Evolutionary conservation across 139 green algal genomes (phyloP).

Genomic region (Choricystis sp.): DNA sequence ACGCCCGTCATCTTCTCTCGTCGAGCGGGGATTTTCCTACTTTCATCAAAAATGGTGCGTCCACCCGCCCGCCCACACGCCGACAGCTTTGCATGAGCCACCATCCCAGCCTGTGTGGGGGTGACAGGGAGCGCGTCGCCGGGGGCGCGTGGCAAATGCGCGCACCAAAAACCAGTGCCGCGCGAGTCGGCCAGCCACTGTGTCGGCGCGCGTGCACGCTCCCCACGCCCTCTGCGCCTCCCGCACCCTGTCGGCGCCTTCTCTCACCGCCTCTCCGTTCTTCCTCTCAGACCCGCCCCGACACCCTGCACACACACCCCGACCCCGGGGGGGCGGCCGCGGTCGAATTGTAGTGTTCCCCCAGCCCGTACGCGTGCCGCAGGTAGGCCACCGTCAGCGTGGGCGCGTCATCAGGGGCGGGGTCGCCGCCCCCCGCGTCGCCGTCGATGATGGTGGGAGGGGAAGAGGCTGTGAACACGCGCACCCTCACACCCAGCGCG

Average conservation of each 20-base stretch:
- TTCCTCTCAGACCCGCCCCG: background rate
- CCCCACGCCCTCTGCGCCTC: background rate
- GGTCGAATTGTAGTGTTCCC: constrained; percentile 84
- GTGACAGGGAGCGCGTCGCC: no score
- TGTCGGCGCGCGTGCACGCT: background rate
- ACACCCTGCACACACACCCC: background rate
- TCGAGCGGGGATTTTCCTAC: no score
- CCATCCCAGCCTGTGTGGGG: no score
- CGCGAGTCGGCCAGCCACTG: no score
- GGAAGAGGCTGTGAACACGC: constrained; percentile 14
- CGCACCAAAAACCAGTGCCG: no score
- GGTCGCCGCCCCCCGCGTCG: constrained; percentile 44
- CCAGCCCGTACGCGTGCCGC: constrained; percentile 76
- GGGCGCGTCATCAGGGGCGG: constrained; percentile 39
- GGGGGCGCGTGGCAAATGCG: no score
- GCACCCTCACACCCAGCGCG: background rate
- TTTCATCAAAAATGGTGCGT: no score
- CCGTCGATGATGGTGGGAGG: constrained; percentile 48
- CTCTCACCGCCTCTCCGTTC: background rate
- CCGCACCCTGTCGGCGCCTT: background rate
- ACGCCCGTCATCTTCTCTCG: no score
- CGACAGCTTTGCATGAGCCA: no score
- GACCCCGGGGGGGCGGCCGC: no score
- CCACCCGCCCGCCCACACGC: no score
- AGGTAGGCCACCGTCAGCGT: constrained; percentile 66